Conservation (phyloP, 768 basidiomycete species). For the Suillus subluteus region DNA sequence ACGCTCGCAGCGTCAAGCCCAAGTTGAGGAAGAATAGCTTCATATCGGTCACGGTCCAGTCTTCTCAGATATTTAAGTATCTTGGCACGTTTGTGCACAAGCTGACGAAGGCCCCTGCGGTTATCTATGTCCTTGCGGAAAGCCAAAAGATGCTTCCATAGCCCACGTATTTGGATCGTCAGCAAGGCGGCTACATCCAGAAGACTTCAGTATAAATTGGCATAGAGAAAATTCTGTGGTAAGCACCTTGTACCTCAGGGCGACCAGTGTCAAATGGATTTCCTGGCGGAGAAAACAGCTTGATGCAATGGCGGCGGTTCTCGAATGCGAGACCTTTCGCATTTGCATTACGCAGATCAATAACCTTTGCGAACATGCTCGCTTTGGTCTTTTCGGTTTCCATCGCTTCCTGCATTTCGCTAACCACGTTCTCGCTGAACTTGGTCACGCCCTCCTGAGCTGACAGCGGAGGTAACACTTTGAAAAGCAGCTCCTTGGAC, state of each 20-base stretch:
- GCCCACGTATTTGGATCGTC: conserved; percentile 82
- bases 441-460: conserved; percentile 33
- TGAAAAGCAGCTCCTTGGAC: conserved; percentile 68
- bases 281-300: conserved; percentile 72
- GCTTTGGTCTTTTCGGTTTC: conserved; percentile 49
- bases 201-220: conserved; percentile 9
- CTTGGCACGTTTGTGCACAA: conserved; percentile 85
- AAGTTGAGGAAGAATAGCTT: conserved; percentile 67
- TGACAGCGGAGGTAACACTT: conserved; percentile 61
- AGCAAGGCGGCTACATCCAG: conserved; percentile 72
- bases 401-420: conserved; percentile 29
- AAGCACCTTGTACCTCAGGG: conserved; percentile 87
- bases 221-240: conserved; percentile 11
- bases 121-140: conserved; percentile 80
- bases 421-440: conserved; percentile 23
- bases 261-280: conserved; percentile 78
- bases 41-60: conserved; percentile 70
- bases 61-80: conserved; percentile 79
- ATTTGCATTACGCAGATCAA: conserved; percentile 89
- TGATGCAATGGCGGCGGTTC: conserved; percentile 79
- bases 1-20: conserved; percentile 81
- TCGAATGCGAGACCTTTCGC: conserved; percentile 85
- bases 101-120: conserved; percentile 70
- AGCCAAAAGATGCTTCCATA: conserved; percentile 72
- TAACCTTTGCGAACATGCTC: conserved; percentile 61